Conservation (phyloP, 805 yeast species). For the Metschnikowia proteae region DNA sequence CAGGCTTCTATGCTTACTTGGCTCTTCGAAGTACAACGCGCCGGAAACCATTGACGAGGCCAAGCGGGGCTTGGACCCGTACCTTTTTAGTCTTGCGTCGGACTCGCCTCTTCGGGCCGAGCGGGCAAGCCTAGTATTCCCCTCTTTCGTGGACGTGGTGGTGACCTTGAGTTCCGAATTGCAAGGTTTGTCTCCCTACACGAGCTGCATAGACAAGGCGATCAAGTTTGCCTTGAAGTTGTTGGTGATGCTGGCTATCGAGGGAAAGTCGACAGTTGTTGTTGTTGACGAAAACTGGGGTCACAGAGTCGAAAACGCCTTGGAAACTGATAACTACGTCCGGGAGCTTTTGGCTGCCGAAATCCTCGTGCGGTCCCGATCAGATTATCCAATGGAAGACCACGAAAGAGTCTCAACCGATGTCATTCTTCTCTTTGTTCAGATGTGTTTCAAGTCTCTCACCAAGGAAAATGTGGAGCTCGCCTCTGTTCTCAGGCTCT, state of each 20-base stretch:
- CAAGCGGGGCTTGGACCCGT: slow-evolving; percentile 73
- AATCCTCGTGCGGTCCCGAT: slow-evolving; percentile 15
- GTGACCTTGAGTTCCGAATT: slow-evolving; percentile 20
- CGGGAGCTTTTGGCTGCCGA: slow-evolving; percentile 23
- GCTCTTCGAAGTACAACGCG: slow-evolving; percentile 52
- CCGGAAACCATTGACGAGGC: slow-evolving; percentile 82
- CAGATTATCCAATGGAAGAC: slow-evolving; percentile 18
- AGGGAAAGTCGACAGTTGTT: slow-evolving; percentile 50
- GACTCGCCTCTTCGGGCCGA: slow-evolving; percentile 29
- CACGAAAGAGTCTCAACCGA: slow-evolving; percentile 12
- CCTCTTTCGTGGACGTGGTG: slow-evolving; percentile 46
- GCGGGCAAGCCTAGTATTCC: slow-evolving; percentile 47
- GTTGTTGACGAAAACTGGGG: slow-evolving; percentile 74
- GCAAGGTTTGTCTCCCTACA: slow-evolving; percentile 10
- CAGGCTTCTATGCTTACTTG: slow-evolving; percentile 63
- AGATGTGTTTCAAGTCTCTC: slow-evolving; percentile 36
- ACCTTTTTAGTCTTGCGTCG: slow-evolving; percentile 32
- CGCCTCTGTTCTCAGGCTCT: slow-evolving; percentile 34
- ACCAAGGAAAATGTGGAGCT: slow-evolving; percentile 24
- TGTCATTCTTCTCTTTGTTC: slow-evolving; percentile 23
- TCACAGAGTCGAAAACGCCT: slow-evolving; percentile 61
- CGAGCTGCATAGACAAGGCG: slow-evolving; percentile 11
- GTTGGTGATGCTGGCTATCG: slow-evolving; percentile 61
- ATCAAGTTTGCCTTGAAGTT: slow-evolving; percentile 54
- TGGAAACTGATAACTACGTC: slow-evolving; percentile 58